Evolutionary conservation across 352 stramenopile genomes (phyloP), one percentile per base, ranked within the genome.

Genomic region (Pythium periplocum): DNA sequence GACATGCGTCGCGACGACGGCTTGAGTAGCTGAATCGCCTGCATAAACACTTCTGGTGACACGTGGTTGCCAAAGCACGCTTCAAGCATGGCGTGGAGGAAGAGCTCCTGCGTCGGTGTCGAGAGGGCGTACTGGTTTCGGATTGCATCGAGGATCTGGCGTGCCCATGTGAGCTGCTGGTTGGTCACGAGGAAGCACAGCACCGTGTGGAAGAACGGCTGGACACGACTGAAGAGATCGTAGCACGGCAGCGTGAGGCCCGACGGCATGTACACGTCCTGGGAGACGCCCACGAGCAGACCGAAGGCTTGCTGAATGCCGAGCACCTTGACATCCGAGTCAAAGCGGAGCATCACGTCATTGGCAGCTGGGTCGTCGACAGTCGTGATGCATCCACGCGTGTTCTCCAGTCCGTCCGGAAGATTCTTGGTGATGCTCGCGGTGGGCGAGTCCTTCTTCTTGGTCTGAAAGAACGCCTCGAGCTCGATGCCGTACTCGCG

Each of bases 61-160:
- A 77, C 86, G 17, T 71, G 57, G 11, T 72, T 64, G 9, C 60
- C 46, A 51, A 81, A 90, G 30, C 77, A 83, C 2, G 71, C 69
- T 54, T 92, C 83, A 3, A 94, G 71, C 66, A 90, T 90, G 8
- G 81, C 73, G 49, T 91, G 78, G 17, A 94, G 62, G 36, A 94
- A 90, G 17, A 94, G 61, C 41, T 94, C 83, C 36, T 87, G 79
- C 8, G 81, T 91, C 12, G 76, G 66, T 2, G 79, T 89, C 1
- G 83, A 75, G 6, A 92, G 58, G 11, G 73, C 78, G 47, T 79
- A 87, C 4, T 83, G 65, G 49, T 62, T 62, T 0, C 71, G 68
- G 30, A 94, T 61, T 0, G 71, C 65, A 4, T 64, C 35, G 4
- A 92, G 45, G 37, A 91, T 64, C 8, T 69, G 48, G 46, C 62